A percentile compares a stretch with the other conserved stretches of the same genome.
Evolutionary conservation across 306 rosid species (phyloP).

Genomic region (Vigna mungo): DNA sequence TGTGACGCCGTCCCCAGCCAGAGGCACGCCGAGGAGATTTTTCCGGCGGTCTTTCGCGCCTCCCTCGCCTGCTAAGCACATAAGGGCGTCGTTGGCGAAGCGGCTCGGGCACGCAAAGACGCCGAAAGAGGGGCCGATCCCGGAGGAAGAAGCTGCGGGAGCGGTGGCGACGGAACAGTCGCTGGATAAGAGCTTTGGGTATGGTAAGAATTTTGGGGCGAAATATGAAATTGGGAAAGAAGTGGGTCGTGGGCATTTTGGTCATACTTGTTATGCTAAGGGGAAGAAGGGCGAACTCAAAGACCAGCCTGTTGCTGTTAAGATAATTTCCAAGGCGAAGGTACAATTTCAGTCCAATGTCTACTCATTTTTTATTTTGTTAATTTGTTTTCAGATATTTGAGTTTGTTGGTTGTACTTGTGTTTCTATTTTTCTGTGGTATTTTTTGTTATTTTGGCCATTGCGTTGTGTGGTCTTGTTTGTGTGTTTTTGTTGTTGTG

Average conservation of each 20-base stretch:
- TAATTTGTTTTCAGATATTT: not conserved
- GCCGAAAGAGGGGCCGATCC: conserved; percentile 87
- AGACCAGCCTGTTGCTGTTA: conserved; percentile 78
- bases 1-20: conserved; percentile 90
- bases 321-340: conserved; percentile 91
- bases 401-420: not conserved
- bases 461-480: conserved; percentile 8
- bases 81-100: conserved; percentile 83
- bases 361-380: not conserved
- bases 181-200: conserved; percentile 88
- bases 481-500: conserved; percentile 24
- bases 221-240: conserved; percentile 88
- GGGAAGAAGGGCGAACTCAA: conserved; percentile 85
- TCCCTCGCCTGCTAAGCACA: conserved; percentile 95
- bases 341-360: conserved; percentile 42
- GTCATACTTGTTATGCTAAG: conserved; percentile 89
- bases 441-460: not conserved
- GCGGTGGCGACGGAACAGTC: conserved; percentile 58
- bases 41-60: conserved; percentile 83
- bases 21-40: conserved; percentile 87
- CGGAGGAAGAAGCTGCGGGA: conserved; percentile 74
- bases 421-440: not conserved
- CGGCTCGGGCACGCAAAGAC: conserved; percentile 62
- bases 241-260: conserved; percentile 94
- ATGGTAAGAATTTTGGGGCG: conserved; percentile 77